Percentiles rank a stretch among this genome's conserved stretches.
Conservation (phyloP, 2,329 filamentous ascomycete genomes). For the Leptographium lundbergii region DNA sequence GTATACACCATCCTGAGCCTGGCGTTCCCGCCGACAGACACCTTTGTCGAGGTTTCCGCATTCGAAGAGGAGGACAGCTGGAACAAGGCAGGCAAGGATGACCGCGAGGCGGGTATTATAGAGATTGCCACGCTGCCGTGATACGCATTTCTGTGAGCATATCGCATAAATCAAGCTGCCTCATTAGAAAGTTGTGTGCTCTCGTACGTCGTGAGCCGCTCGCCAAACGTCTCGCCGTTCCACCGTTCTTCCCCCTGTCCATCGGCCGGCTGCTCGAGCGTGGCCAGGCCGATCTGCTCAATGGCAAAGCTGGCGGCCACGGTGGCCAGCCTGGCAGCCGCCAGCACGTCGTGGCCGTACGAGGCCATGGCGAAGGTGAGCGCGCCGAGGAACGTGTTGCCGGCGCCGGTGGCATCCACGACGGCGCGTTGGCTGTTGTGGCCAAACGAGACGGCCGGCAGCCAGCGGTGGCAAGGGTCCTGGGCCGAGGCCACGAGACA, state of each 20-base stretch:
- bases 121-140: not conserved
- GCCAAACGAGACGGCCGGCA: not conserved
- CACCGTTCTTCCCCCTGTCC: not conserved
- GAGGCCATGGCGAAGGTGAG: not conserved
- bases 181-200: not conserved
- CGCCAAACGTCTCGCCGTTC: not conserved
- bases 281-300: conserved; percentile 3
- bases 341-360: not conserved
- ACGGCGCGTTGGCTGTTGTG: not conserved
- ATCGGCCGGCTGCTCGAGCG: not conserved
- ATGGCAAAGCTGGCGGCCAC: conserved; percentile 2
- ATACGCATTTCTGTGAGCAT: not conserved
- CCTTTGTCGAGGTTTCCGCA: conserved; percentile 1
- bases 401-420: conserved; percentile 5
- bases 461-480: not conserved
- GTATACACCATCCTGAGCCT: conserved; percentile 1
- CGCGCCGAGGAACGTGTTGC: conserved; percentile 6
- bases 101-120: not conserved
- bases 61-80: conserved; percentile 1
- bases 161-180: not conserved
- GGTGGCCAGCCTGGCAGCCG: not conserved
- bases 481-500: not conserved
- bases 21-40: not conserved
- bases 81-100: not conserved
- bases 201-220: not conserved